Percentiles rank a stretch among this genome's conserved stretches.
Evolutionary conservation across 2,329 filamentous ascomycete species (phyloP).

Genomic region (Microcyclosporella mali): DNA sequence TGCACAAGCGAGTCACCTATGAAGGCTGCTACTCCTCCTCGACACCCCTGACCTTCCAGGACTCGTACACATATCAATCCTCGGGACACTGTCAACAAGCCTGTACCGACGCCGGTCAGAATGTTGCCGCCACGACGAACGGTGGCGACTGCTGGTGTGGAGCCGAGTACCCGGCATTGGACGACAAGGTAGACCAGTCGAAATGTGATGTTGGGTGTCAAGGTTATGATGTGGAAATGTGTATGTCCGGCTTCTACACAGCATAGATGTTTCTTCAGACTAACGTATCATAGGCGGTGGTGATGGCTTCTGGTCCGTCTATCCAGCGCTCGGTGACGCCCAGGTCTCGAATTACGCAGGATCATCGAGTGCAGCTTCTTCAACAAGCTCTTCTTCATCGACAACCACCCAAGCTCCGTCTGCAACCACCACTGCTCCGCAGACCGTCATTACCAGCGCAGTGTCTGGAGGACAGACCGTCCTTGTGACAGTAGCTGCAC

Average conservation of each 20-base stretch:
- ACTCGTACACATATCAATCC: constrained; percentile 48
- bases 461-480: constrained; percentile 31
- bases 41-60: constrained; percentile 43
- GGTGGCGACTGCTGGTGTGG: constrained; percentile 71
- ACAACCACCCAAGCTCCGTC: constrained; percentile 4
- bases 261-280: not conserved
- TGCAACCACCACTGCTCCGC: constrained; percentile 11
- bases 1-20: constrained; percentile 14
- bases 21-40: constrained; percentile 51
- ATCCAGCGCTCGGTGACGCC: constrained; percentile 45
- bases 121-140: constrained; percentile 60
- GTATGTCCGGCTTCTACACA: constrained; percentile 38
- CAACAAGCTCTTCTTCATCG: constrained; percentile 11
- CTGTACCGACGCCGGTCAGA: constrained; percentile 41
- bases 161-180: constrained; percentile 57
- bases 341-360: constrained; percentile 31
- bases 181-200: constrained; percentile 49
- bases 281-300: constrained; percentile 50
- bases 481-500: constrained; percentile 25
- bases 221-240: constrained; percentile 46
- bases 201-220: constrained; percentile 60
- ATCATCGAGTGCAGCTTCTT: constrained; percentile 10
- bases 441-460: constrained; percentile 27
- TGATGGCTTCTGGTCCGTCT: constrained; percentile 45
- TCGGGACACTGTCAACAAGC: constrained; percentile 49